Conservation (phyloP, 345 rosid genomes). For the Tarenaya hassleriana region DNA sequence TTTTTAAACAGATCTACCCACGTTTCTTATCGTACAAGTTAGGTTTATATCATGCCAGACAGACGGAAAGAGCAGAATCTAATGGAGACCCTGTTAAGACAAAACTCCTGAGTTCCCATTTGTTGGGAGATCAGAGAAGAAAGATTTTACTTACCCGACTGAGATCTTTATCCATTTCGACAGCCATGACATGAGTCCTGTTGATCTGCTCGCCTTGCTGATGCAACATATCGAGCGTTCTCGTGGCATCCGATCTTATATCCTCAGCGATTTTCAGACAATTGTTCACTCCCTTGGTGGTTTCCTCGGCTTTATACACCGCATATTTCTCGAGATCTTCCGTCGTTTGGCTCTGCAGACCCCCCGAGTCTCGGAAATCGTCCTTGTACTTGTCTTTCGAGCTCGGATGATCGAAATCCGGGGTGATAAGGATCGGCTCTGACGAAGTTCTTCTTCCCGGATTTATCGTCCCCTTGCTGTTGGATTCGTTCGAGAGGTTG, state of each 20-base stretch:
- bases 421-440: too few species aligned
- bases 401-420: too few species aligned
- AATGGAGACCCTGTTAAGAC: too few species aligned
- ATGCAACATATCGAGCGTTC: slow-evolving; percentile 71
- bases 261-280: slow-evolving; percentile 90
- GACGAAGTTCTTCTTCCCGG: too few species aligned
- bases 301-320: slow-evolving; percentile 88
- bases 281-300: slow-evolving; percentile 66
- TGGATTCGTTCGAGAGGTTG: too few species aligned
- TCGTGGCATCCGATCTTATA: slow-evolving; percentile 74
- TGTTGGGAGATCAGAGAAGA: neutral
- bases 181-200: slow-evolving; percentile 61
- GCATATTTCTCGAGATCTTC: slow-evolving; percentile 87
- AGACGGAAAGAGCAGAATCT: too few species aligned
- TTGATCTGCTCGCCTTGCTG: slow-evolving; percentile 90
- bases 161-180: slow-evolving; percentile 78
- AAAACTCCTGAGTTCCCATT: too few species aligned
- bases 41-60: too few species aligned
- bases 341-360: slow-evolving; percentile 77
- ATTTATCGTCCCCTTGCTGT: too few species aligned
- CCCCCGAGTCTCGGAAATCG: slow-evolving; percentile 75
- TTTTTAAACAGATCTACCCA: too few species aligned
- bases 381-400: slow-evolving; percentile 59
- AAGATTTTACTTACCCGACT: slow-evolving; percentile 76
- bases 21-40: too few species aligned